Evolutionary conservation across 202 grass and related monocot species (phyloP), one percentile per base, ranked within the genome.

Genomic region (Zizania palustris): DNA sequence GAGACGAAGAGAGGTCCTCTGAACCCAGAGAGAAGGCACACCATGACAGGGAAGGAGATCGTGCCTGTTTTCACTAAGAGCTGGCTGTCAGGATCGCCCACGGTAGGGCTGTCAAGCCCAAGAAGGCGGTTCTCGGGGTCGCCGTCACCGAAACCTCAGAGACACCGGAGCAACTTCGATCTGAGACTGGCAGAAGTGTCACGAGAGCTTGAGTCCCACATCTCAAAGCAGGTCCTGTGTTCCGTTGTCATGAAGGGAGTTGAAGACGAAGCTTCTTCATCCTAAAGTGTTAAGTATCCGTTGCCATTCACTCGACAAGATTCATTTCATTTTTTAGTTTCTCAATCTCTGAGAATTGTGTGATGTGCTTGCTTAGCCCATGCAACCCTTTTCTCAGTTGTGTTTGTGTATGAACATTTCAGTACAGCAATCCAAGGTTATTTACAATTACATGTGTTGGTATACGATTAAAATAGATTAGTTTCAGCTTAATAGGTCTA

Each of bases 1-100:
- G 95, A 98, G 74, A 92, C 80, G 7, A 98, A 94, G 65, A 83
- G 89, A 3, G 95, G 95, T 20, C 83, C 91, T 64, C 66, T 93
- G 53, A 92, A 87, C 63, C 65, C 41, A 15, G 81, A 82, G 38
- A 82, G 39, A 46, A 88, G 66, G 58, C 77, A 86, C 16, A 76
- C 71, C 46, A 72, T 65, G 38, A 49, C 86, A 14, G 67, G 71
- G 42, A 87, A 85, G 55, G 84, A 85, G 66, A 96, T 89, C 0
- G 77, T 83, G 6, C 83, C 88, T 1, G 83, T 85, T 11, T 64
- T 79, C 74, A 83, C 88, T 9, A 89, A 83, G 78, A 80, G 56
- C 65, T 87, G 86, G 86, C 44, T 91, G 13, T 76, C 92, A 20
- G 85, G 73, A 12, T 89, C 89, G 5, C 80, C 91, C 0, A 83